phyloP scores from a whole-genome alignment of 305 asterid species.

The Plantago rigida region DNA sequence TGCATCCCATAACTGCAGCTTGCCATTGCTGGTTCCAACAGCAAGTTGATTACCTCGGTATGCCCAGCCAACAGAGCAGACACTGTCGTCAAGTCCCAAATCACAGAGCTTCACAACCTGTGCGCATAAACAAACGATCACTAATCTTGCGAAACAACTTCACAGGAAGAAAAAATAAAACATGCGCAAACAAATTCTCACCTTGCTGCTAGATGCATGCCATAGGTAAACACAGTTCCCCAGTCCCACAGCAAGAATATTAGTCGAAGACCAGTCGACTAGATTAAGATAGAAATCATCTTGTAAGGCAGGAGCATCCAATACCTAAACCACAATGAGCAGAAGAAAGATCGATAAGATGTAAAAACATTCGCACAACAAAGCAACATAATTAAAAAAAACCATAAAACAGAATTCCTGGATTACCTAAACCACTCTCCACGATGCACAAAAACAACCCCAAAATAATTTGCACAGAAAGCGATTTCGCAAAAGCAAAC shows the following conservation, averaged over 20 bases:
- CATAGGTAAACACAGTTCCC: constrained; percentile 81
- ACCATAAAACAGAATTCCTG: too few species aligned
- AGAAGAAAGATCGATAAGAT: not conserved
- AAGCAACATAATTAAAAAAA: not conserved
- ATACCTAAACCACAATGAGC: constrained; percentile 36
- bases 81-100: constrained; percentile 66
- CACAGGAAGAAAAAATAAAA: not conserved
- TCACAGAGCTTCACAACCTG: constrained; percentile 89
- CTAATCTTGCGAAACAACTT: too few species aligned
- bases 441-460: too few species aligned
- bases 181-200: constrained; percentile 19
- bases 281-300: constrained; percentile 89
- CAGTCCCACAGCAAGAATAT: constrained; percentile 81
- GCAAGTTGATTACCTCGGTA: constrained; percentile 83
- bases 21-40: constrained; percentile 76
- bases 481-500: too few species aligned
- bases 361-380: not conserved
- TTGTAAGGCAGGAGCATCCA: constrained; percentile 89
- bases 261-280: constrained; percentile 82
- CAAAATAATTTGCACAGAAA: too few species aligned
- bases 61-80: constrained; percentile 90
- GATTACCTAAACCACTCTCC: too few species aligned
- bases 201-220: constrained; percentile 93
- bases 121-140: constrained; percentile 5
- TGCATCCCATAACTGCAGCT: constrained; percentile 94